A percentile compares a stretch with the other conserved stretches of the same genome.
These are phyloP conservation scores for Nakaseomyces kungkrabaensis DNA, from an alignment of 1,139 yeast genomes.

Conservation along the genomic window DNA sequence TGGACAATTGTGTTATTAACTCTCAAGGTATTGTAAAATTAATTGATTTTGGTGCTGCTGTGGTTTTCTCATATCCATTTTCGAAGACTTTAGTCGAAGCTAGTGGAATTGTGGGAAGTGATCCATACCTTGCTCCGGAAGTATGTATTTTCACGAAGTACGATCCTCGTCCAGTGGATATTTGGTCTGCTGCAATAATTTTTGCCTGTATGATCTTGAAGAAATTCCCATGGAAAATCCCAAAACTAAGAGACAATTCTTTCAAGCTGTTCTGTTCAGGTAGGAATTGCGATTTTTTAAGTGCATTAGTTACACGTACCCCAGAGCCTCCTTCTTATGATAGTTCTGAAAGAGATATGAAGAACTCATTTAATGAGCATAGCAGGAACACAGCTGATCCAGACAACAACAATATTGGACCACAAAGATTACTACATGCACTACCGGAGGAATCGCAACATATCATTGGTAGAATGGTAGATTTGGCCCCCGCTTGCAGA, in stretches of 20 bases:
- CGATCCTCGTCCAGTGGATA: slow-evolving; percentile 89
- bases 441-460: slow-evolving; percentile 60
- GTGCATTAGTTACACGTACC: slow-evolving; percentile 32
- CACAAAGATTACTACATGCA: slow-evolving; percentile 57
- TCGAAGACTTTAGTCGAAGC: slow-evolving; percentile 71
- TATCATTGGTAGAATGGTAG: slow-evolving; percentile 65
- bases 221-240: slow-evolving; percentile 95
- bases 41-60: slow-evolving; percentile 92
- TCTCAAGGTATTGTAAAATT: slow-evolving; percentile 76
- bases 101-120: slow-evolving; percentile 88
- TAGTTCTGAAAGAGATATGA: slow-evolving; percentile 8
- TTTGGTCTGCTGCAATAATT: slow-evolving; percentile 90
- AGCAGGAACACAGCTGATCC: slow-evolving; percentile 27
- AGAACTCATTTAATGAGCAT: slow-evolving; percentile 7
- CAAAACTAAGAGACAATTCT: slow-evolving; percentile 75
- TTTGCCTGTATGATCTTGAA: slow-evolving; percentile 91
- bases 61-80: slow-evolving; percentile 84
- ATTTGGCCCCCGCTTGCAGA: slow-evolving; percentile 76
- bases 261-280: slow-evolving; percentile 48
- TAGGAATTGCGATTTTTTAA: slow-evolving; percentile 35
- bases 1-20: slow-evolving; percentile 89
- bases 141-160: slow-evolving; percentile 73
- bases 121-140: slow-evolving; percentile 92
- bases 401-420: slow-evolving; percentile 52
- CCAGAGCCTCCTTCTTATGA: slow-evolving; percentile 32